Evolutionary conservation across 441 rosid species (phyloP).

Genomic region (Populus hybrid): DNA sequence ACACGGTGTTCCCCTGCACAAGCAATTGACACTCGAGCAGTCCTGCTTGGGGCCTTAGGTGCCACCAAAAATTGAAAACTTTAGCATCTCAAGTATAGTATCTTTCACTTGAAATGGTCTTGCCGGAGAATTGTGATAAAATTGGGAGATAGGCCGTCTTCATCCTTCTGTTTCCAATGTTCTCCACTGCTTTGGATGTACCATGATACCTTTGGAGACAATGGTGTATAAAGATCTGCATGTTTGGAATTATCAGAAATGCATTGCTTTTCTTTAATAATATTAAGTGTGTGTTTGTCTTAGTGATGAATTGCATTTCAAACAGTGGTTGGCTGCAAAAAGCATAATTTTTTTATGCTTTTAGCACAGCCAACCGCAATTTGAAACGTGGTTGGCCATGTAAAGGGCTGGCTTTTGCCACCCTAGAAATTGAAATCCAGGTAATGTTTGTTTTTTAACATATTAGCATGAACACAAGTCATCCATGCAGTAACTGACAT

Average conservation of each 20-base stretch:
- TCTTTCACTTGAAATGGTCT: slow-evolving; percentile 48
- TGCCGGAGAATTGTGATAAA: slow-evolving; percentile 37
- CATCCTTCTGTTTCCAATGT: slow-evolving; percentile 49
- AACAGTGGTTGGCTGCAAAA: background rate
- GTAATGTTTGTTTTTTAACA: background rate
- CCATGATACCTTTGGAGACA: slow-evolving; percentile 62
- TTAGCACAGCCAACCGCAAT: too few species aligned
- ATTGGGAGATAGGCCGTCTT: slow-evolving; percentile 39
- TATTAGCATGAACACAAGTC: background rate
- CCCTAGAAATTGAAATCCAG: background rate
- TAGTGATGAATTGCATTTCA: background rate
- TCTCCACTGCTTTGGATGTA: slow-evolving; percentile 56
- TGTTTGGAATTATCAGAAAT: slow-evolving; percentile 13
- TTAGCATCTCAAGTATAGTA: background rate
- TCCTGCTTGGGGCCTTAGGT: background rate
- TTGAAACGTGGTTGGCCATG: background rate
- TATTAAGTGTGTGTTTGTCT: background rate
- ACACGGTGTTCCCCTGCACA: background rate
- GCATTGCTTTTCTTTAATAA: background rate
- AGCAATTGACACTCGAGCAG: background rate
- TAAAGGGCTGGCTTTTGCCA: background rate
- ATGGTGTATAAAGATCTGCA: slow-evolving; percentile 58
- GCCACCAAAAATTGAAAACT: background rate
- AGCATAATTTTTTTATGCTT: too few species aligned
- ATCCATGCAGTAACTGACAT: background rate